Evolutionary conservation across 306 rosid genomes (phyloP).

Genomic region (Medicago lupulina): DNA sequence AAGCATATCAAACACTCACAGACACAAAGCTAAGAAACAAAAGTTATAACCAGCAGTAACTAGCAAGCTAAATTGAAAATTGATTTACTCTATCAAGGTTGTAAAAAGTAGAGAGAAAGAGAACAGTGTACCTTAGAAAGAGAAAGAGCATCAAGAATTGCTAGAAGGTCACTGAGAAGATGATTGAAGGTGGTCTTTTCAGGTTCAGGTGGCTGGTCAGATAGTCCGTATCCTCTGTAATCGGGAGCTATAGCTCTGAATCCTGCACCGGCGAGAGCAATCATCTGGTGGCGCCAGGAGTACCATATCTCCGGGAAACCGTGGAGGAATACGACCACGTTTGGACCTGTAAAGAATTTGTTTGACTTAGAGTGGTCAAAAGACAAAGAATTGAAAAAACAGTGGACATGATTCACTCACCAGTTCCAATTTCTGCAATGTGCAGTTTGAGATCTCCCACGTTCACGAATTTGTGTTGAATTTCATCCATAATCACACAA

Average conservation of each 20-base stretch:
- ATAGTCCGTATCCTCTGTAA: conserved; percentile 78
- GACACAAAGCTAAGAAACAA: too few relatives aligned
- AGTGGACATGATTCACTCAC: conserved; percentile 34
- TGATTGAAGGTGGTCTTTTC: conserved; percentile 46
- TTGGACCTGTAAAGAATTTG: conserved; percentile 54
- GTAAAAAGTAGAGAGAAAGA: neutral
- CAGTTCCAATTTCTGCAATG: conserved; percentile 68
- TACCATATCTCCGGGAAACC: conserved; percentile 96
- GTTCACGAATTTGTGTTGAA: conserved; percentile 65
- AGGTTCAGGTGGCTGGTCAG: conserved; percentile 62
- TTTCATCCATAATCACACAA: conserved; percentile 41
- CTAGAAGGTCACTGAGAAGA: conserved; percentile 58
- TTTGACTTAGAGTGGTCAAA: neutral
- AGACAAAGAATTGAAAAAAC: neutral
- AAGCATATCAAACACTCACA: too few relatives aligned
- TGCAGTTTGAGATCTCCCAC: conserved; percentile 66
- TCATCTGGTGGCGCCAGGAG: conserved; percentile 93
- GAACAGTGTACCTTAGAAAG: neutral
- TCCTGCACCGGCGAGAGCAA: conserved; percentile 63
- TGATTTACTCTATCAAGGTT: too few relatives aligned
- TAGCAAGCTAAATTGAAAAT: too few relatives aligned
- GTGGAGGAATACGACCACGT: conserved; percentile 73
- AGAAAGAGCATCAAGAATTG: conserved; percentile 37
- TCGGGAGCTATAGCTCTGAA: conserved; percentile 77
- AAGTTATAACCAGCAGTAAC: too few relatives aligned